Percentiles rank a stretch among this genome's conserved stretches.
Evolutionary conservation across 176 grass and related monocot genomes (phyloP).

Genomic region (Carex kokanica): DNA sequence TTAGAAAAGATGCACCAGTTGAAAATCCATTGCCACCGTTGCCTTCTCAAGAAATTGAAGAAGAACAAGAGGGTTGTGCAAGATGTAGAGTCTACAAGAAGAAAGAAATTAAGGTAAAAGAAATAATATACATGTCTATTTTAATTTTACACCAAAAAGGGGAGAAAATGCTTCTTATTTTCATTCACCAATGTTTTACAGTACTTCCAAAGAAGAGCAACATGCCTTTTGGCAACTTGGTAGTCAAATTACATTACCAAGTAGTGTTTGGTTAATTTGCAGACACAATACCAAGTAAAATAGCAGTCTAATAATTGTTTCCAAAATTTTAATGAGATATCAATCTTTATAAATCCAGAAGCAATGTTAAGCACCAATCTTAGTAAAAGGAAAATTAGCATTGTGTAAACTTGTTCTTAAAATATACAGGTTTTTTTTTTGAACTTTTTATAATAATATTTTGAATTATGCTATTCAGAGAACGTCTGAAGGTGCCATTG

Average conservation of each 20-base stretch:
- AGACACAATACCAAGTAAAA: background rate
- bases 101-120: conserved; percentile 66
- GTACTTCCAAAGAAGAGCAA: background rate
- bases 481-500: conserved; percentile 57
- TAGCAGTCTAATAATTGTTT: background rate
- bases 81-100: conserved; percentile 72
- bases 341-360: background rate
- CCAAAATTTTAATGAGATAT: background rate
- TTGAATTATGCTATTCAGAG: conserved; percentile 46
- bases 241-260: background rate
- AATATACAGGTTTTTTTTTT: background rate
- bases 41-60: conserved; percentile 16
- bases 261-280: background rate
- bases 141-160: background rate
- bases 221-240: background rate
- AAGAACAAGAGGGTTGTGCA: conserved; percentile 42
- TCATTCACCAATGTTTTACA: background rate
- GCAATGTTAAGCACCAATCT: background rate
- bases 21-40: conserved; percentile 7
- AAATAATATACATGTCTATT: conserved; percentile 8
- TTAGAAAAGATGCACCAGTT: conserved; percentile 68
- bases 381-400: background rate
- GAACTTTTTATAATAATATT: background rate
- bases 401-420: background rate
- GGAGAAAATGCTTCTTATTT: background rate